Conservation (phyloP, 345 rosid species). For the Abelmoschus esculentus region DNA sequence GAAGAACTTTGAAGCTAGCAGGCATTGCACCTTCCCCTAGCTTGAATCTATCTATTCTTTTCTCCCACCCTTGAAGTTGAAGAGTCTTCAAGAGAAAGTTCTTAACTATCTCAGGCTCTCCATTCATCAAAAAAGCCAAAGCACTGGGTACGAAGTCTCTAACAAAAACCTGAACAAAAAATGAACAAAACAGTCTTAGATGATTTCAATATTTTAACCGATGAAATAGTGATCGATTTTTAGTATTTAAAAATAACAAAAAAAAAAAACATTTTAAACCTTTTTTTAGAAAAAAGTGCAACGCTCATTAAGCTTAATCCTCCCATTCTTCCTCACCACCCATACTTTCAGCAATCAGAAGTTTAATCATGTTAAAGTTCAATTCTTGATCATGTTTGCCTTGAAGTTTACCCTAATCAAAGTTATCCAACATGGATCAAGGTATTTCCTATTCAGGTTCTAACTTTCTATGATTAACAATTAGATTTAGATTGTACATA, state of each 20-base stretch:
- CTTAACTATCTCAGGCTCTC: slow-evolving; percentile 69
- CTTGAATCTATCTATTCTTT: slow-evolving; percentile 56
- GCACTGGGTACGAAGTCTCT: slow-evolving; percentile 90
- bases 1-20: slow-evolving; percentile 78
- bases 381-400: background rate
- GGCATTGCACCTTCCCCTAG: slow-evolving; percentile 87
- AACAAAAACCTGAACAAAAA: slow-evolving; percentile 51
- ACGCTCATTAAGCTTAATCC: background rate
- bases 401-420: background rate
- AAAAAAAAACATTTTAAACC: background rate
- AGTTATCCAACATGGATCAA: background rate
- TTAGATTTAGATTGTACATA: background rate
- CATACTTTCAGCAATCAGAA: background rate
- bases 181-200: slow-evolving; percentile 1
- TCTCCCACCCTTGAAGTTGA: slow-evolving; percentile 66
- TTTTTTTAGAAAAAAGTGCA: background rate
- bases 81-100: slow-evolving; percentile 64
- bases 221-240: slow-evolving; percentile 4
- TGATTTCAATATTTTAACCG: background rate
- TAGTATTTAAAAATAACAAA: background rate
- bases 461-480: background rate
- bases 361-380: background rate
- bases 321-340: background rate
- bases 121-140: slow-evolving; percentile 70
- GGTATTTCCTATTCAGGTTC: background rate